Percentiles rank a stretch among this genome's conserved stretches.
These are phyloP conservation scores for Exutisphaerella laricina DNA, from an alignment of 2,329 filamentous ascomycete species.

Conservation along the genomic window DNA sequence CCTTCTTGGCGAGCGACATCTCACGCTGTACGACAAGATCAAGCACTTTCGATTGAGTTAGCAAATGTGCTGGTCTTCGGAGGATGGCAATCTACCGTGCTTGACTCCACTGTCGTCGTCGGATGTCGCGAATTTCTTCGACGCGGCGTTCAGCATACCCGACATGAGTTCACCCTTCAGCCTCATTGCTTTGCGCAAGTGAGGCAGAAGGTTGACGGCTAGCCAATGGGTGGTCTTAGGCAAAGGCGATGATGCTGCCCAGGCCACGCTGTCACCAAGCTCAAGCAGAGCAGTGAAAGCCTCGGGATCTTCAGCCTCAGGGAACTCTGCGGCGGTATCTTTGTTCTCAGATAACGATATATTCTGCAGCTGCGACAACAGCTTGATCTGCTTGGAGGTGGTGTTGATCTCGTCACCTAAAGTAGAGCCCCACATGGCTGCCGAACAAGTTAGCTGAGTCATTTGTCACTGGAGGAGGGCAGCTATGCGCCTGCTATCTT, in stretches of 20 bases:
- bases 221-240: constrained; percentile 26
- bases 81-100: too few species aligned
- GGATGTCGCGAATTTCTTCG: constrained; percentile 24
- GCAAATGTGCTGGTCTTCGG: too few species aligned
- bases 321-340: constrained; percentile 16
- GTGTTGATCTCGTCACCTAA: constrained; percentile 36
- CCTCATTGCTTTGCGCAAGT: constrained; percentile 8
- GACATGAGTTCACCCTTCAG: constrained; percentile 32
- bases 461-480: too few species aligned
- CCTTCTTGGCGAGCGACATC: constrained; percentile 33
- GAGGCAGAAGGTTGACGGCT: constrained; percentile 13
- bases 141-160: constrained; percentile 31
- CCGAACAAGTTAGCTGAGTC: too few species aligned
- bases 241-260: constrained; percentile 19
- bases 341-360: constrained; percentile 4
- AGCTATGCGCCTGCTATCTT: too few species aligned
- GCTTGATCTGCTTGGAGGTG: constrained; percentile 9
- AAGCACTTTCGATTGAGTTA: too few species aligned
- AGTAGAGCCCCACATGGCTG: constrained; percentile 37
- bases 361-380: constrained; percentile 10
- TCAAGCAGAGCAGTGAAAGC: constrained; percentile 22
- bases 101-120: constrained; percentile 22
- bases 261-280: constrained; percentile 20
- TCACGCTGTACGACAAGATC: constrained; percentile 36
- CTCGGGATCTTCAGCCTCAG: constrained; percentile 18